A percentile compares a stretch with the other conserved stretches of the same genome.
These are phyloP conservation scores for Orychophragmus violaceus DNA, from an alignment of 345 rosid species.

Conservation along the genomic window DNA sequence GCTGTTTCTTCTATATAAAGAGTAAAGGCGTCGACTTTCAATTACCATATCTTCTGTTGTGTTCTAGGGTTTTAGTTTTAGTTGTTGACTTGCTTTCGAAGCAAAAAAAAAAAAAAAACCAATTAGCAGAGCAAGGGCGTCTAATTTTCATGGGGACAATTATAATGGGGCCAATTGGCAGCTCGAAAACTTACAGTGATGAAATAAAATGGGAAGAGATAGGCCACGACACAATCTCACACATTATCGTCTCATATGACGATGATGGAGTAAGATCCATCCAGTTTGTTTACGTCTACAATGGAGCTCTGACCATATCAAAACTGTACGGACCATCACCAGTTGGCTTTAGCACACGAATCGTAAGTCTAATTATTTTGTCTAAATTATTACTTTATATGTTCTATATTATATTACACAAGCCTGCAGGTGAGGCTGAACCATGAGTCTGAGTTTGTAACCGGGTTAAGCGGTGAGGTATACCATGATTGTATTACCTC, in stretches of 20 bases:
- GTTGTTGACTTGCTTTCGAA: too few relatives aligned
- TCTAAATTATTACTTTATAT: not conserved
- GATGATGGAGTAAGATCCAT: not conserved
- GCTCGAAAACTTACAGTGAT: too few relatives aligned
- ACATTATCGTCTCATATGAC: not conserved
- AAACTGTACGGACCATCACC: not conserved
- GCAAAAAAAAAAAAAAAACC: too few relatives aligned
- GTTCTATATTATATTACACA: not conserved
- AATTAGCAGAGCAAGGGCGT: too few relatives aligned
- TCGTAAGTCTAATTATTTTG: not conserved
- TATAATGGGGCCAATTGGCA: not conserved
- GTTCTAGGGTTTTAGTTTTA: not conserved
- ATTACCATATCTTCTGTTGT: not conserved
- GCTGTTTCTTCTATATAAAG: slow-evolving; percentile 8
- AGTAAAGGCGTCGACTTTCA: not conserved
- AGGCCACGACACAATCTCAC: not conserved
- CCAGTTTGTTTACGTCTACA: not conserved
- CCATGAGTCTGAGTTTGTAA: slow-evolving; percentile 9
- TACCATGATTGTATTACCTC: not conserved
- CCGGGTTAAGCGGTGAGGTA: not conserved
- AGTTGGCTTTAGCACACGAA: not conserved
- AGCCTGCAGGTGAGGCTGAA: slow-evolving; percentile 2
- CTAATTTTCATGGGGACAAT: not conserved
- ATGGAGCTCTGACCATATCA: not conserved
- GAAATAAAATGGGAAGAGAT: not conserved